Conservation (phyloP, 73 alveolate species). For the Stentor coeruleus region DNA sequence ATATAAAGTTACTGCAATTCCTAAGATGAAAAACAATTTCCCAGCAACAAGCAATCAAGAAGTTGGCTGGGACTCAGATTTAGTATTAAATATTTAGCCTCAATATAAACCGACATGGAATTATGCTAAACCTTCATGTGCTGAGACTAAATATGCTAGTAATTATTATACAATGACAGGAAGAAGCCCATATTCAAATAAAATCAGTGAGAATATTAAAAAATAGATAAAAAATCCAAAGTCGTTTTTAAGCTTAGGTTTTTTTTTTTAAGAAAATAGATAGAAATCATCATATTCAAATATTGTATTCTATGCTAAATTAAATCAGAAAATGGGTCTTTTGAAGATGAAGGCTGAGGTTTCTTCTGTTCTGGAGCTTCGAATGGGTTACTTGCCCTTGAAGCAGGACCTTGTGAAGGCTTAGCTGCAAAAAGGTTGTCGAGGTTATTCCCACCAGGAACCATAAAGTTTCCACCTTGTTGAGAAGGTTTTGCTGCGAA, state of each 20-base stretch:
- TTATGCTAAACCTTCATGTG: constrained; percentile 43
- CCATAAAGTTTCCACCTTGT: background rate
- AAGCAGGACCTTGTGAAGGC: background rate
- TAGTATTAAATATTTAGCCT: constrained; percentile 8
- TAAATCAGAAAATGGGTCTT: constrained; percentile 2
- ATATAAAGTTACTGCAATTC: constrained; percentile 46
- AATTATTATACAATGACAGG: constrained; percentile 59
- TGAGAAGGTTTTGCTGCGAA: constrained; percentile 1
- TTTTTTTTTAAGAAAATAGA: too few species aligned
- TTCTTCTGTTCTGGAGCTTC: background rate
- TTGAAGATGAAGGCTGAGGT: background rate
- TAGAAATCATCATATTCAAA: too few species aligned
- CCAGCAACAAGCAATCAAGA: constrained; percentile 60
- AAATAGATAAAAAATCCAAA: too few species aligned
- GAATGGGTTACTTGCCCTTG: constrained; percentile 6
- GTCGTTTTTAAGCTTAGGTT: too few species aligned
- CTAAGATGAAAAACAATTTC: constrained; percentile 51
- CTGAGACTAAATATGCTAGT: constrained; percentile 60
- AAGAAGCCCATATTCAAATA: constrained; percentile 51
- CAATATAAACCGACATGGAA: constrained; percentile 39
- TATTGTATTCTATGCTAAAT: too few species aligned
- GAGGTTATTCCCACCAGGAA: background rate
- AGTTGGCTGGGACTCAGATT: constrained; percentile 63
- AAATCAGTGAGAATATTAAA: too few species aligned
- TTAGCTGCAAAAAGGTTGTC: background rate